A percentile compares a stretch with the other conserved stretches of the same genome.
These are phyloP conservation scores for Trichoderma harzianum DNA, from an alignment of 2,329 filamentous ascomycete genomes.

Conservation along the genomic window DNA sequence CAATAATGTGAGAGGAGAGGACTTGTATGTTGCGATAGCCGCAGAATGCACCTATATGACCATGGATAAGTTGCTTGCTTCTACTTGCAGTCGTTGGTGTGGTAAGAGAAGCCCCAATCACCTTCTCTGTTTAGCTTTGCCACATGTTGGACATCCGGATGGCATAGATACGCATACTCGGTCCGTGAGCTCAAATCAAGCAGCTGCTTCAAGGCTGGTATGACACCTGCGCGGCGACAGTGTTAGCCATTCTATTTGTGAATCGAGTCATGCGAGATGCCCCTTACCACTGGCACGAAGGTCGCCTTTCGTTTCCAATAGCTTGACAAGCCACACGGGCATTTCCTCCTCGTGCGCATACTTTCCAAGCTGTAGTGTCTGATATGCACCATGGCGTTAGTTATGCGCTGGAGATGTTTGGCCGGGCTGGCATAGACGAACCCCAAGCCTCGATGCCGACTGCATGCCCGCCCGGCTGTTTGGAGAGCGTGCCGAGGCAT, in stretches of 20 bases:
- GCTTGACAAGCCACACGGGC: slow-evolving; percentile 63
- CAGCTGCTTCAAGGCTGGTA: slow-evolving; percentile 60
- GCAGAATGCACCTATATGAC: slow-evolving; percentile 71
- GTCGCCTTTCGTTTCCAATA: slow-evolving; percentile 59
- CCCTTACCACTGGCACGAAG: slow-evolving; percentile 51
- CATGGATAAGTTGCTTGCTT: background rate
- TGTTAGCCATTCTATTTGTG: background rate
- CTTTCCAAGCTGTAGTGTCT: slow-evolving; percentile 64
- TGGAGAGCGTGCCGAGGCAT: background rate
- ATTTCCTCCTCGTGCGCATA: slow-evolving; percentile 72
- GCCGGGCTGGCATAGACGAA: background rate
- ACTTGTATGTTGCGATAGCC: slow-evolving; percentile 96
- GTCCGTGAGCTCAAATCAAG: slow-evolving; percentile 61
- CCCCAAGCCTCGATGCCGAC: slow-evolving; percentile 1
- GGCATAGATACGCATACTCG: slow-evolving; percentile 73
- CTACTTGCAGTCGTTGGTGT: background rate
- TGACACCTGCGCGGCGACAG: slow-evolving; percentile 42
- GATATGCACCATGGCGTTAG: background rate
- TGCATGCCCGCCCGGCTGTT: background rate
- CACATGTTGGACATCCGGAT: slow-evolving; percentile 71
- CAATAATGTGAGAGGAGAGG: slow-evolving; percentile 74
- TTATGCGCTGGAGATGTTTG: background rate
- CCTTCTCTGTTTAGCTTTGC: slow-evolving; percentile 77
- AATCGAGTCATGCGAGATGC: background rate
- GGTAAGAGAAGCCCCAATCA: slow-evolving; percentile 26